Percentiles rank a stretch among this genome's conserved stretches.
Evolutionary conservation across 2,329 filamentous ascomycete genomes (phyloP).

Genomic region (Incumbomyces delicatus): DNA sequence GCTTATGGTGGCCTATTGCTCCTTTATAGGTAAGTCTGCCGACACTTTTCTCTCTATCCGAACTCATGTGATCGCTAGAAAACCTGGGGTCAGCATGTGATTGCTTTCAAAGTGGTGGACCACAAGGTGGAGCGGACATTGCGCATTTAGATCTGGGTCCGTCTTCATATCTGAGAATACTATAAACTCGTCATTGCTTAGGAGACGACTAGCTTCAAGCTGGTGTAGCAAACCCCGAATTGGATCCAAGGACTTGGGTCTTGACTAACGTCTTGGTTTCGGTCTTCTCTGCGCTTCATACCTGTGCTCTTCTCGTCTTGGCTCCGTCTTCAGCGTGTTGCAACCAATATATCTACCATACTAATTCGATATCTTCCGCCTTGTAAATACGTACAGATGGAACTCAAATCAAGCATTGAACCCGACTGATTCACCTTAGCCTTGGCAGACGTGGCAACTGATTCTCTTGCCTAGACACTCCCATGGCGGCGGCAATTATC

Average conservation of each 20-base stretch:
- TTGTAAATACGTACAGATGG: neutral
- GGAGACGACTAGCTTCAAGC: neutral
- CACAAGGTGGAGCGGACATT: too few relatives aligned
- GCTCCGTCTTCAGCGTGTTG: too few relatives aligned
- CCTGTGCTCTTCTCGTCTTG: neutral
- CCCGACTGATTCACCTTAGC: neutral
- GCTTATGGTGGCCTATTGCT: too few relatives aligned
- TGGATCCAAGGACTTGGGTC: neutral
- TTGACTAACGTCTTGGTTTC: neutral
- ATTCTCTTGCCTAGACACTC: neutral
- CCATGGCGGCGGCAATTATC: constrained; percentile 7
- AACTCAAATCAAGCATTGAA: neutral
- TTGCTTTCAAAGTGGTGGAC: too few relatives aligned
- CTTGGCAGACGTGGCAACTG: neutral
- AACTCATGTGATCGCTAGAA: too few relatives aligned
- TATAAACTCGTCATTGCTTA: too few relatives aligned
- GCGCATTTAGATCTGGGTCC: too few relatives aligned
- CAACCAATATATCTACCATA: too few relatives aligned
- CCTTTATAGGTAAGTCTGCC: too few relatives aligned
- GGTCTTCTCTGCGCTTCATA: constrained; percentile 4
- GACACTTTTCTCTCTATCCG: too few relatives aligned
- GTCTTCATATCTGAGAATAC: too few relatives aligned
- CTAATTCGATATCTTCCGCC: neutral
- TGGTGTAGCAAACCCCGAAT: neutral
- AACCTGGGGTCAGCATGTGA: too few relatives aligned